These are phyloP conservation scores for Daldinia grandis DNA, from an alignment of 495 filamentous ascomycete genomes.

Conservation along the genomic window DNA sequence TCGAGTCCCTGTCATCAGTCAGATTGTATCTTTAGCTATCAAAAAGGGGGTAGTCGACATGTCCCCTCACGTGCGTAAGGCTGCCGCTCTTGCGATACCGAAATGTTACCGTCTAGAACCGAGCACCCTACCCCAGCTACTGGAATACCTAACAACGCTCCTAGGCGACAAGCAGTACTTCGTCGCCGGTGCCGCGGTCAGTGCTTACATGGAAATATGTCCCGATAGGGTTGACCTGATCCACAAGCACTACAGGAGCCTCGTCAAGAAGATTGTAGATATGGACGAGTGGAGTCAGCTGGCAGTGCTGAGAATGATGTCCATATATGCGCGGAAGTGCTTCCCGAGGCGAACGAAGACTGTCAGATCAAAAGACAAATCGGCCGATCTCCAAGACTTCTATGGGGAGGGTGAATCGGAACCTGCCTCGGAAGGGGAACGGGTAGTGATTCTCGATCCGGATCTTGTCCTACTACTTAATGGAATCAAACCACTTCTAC, in stretches of 20 bases:
- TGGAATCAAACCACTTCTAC: slow-evolving; percentile 81
- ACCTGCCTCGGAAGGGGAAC: slow-evolving; percentile 59
- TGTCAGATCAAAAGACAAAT: slow-evolving; percentile 47
- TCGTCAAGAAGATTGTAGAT: slow-evolving; percentile 91
- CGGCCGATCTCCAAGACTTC: slow-evolving; percentile 69
- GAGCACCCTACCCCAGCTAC: slow-evolving; percentile 79
- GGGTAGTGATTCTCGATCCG: slow-evolving; percentile 72
- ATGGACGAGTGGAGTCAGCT: slow-evolving; percentile 99
- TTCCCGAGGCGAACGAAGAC: slow-evolving; percentile 78
- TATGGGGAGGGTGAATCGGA: slow-evolving; percentile 68
- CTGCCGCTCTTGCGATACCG: slow-evolving; percentile 92
- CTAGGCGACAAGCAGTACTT: slow-evolving; percentile 93
- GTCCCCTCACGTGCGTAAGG: slow-evolving; percentile 91
- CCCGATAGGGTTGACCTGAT: slow-evolving; percentile 85
- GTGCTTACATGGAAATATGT: slow-evolving; percentile 87
- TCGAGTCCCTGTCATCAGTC: slow-evolving; percentile 94
- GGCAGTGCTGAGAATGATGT: slow-evolving; percentile 80
- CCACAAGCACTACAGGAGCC: slow-evolving; percentile 83
- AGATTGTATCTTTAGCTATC: slow-evolving; percentile 96
- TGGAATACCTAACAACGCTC: slow-evolving; percentile 78
- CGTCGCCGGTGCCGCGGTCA: slow-evolving; percentile 90
- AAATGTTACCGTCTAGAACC: slow-evolving; percentile 97
- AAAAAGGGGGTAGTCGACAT: slow-evolving; percentile 92
- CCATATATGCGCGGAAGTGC: slow-evolving; percentile 83
- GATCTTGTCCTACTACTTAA: slow-evolving; percentile 86